Evolutionary conservation across 768 basidiomycete genomes (phyloP), one percentile per base, ranked within the genome.

Genomic region (Lactarius hengduanensis): DNA sequence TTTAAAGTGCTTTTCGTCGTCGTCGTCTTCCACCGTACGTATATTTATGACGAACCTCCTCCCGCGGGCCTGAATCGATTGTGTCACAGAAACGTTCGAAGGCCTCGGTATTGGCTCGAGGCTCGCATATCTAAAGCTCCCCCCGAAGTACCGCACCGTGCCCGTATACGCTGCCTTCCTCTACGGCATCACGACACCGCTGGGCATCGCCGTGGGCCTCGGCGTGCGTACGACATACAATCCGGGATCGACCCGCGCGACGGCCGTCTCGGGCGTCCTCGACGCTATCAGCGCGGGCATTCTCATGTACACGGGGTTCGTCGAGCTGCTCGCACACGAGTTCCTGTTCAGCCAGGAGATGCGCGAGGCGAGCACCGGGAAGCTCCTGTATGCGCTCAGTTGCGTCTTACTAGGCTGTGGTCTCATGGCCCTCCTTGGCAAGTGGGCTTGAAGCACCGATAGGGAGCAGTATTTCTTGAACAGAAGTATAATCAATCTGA

Each of bases 241-340:
- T 75, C 92, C 94, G 0, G 84, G 79, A 47, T 88, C 86, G 63
- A 78, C 88, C 0, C 90, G 83, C 4, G 91, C 92, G 7, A 87
- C 82, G 47, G 90, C 95, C 67, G 90, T 94, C 71, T 89, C 87
- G 67, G 96, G 96, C 26, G 77, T 92, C 0, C 80, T 98, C 71
- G 96, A 98, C 73, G 83, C 94, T 2, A 76, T 92, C 40, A 94
- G 92, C 62, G 82, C 93, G 0, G 96, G 96, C 2, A 94, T 98
- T 72, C 77, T 98, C 56, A 77, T 96, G 16, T 95, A 92, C 74
- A 94, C 93, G 0, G 92, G 91, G 28, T 79, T 93, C 28, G 93
- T 94, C 40, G 92, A 95, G 88, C 83, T 97, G 0, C 82, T 98
- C 55, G 96, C 94, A 1, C 96, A 97, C 74, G 96, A 98, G 73